phyloP scores from a whole-genome alignment of 495 filamentous ascomycete species.

The Trichoderma reesei region DNA sequence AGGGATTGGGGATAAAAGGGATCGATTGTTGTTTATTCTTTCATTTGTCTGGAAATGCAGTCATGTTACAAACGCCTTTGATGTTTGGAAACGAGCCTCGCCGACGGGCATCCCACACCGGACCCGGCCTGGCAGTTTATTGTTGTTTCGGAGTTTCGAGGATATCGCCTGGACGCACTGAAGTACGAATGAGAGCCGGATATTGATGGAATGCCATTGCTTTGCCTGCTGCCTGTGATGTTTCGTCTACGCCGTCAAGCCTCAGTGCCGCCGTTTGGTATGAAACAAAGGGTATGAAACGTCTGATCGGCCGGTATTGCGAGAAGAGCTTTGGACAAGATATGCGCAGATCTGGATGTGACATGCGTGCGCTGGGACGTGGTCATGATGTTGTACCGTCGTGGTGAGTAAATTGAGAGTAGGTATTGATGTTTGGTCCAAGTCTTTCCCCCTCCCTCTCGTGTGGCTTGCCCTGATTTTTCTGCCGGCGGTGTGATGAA shows the following conservation, averaged over 20 bases:
- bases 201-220: neutral
- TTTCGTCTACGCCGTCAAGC: neutral
- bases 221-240: neutral
- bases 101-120: neutral
- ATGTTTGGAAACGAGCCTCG: slow-evolving; percentile 2
- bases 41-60: slow-evolving; percentile 7
- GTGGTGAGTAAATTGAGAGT: neutral
- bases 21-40: slow-evolving; percentile 11
- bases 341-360: too few species aligned
- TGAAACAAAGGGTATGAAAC: neutral
- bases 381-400: too few species aligned
- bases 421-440: too few species aligned
- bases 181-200: neutral
- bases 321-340: neutral
- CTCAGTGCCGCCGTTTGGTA: neutral
- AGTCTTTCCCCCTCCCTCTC: neutral
- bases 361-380: too few species aligned
- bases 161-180: neutral
- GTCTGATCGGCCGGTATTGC: neutral
- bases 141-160: slow-evolving; percentile 1
- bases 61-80: neutral
- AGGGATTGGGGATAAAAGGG: neutral
- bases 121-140: neutral
- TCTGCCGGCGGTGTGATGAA: neutral
- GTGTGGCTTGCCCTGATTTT: neutral